Percentiles rank a stretch among this genome's conserved stretches.
Conservation (phyloP, 208 protist species). For the Trypanosoma melophagium region DNA sequence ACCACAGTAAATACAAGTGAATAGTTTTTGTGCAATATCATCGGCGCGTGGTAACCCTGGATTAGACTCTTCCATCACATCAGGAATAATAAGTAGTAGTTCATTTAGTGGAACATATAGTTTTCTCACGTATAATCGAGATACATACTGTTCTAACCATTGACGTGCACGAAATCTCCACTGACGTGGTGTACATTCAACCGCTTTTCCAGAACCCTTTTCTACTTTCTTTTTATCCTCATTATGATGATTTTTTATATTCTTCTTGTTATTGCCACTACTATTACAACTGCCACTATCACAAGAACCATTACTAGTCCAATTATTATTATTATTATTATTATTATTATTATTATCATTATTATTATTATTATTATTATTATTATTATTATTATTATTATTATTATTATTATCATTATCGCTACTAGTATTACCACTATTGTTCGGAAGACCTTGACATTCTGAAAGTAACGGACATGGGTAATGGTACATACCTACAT, state of each 20-base stretch:
- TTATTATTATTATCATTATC: background rate
- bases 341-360: background rate
- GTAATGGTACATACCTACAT: constrained; percentile 29
- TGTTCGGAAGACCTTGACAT: background rate
- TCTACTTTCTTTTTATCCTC: background rate
- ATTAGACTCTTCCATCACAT: constrained; percentile 67
- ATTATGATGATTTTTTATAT: background rate
- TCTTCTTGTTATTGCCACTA: too few species aligned
- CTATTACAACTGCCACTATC: too few species aligned
- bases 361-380: background rate
- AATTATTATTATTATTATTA: too few species aligned
- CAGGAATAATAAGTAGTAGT: constrained; percentile 71
- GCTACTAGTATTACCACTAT: background rate
- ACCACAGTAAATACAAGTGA: constrained; percentile 83
- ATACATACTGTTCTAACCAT: constrained; percentile 80
- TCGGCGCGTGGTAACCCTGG: constrained; percentile 59
- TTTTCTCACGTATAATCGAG: constrained; percentile 49
- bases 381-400: too few species aligned
- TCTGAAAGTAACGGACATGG: constrained; percentile 26
- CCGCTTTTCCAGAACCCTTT: background rate
- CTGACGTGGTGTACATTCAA: constrained; percentile 34
- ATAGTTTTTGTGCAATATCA: constrained; percentile 78
- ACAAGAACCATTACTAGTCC: too few species aligned
- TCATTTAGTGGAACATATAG: constrained; percentile 84
- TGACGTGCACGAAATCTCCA: constrained; percentile 82